Percentiles rank a stretch among this genome's conserved stretches.
These are phyloP conservation scores for Xylariaceae sp. DNA, from an alignment of 2,329 filamentous ascomycete species.

Conservation along the genomic window DNA sequence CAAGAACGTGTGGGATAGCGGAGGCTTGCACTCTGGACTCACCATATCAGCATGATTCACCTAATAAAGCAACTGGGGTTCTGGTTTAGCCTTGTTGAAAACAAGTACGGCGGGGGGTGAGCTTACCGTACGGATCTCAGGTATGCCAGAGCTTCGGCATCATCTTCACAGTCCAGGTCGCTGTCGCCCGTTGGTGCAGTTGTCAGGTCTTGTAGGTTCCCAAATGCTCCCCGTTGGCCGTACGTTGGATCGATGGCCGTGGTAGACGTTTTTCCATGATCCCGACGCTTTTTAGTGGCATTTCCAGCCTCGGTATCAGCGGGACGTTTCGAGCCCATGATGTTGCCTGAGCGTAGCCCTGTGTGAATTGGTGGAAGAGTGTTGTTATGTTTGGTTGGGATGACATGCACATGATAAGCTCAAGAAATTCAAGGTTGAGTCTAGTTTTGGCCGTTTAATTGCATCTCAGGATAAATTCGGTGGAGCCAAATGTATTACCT, in stretches of 20 bases:
- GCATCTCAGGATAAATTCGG: neutral
- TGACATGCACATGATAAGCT: neutral
- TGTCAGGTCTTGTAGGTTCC: slow-evolving; percentile 51
- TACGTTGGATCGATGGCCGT: slow-evolving; percentile 51
- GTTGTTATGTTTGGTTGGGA: neutral
- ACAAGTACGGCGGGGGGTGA: slow-evolving; percentile 1
- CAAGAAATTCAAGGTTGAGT: neutral
- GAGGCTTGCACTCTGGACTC: slow-evolving; percentile 73
- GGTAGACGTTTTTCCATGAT: slow-evolving; percentile 9
- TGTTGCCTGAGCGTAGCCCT: slow-evolving; percentile 26
- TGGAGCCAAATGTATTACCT: neutral
- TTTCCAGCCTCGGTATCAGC: slow-evolving; percentile 25
- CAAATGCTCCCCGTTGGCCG: slow-evolving; percentile 62
- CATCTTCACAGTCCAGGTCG: slow-evolving; percentile 58
- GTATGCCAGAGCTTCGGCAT: slow-evolving; percentile 60
- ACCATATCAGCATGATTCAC: slow-evolving; percentile 51
- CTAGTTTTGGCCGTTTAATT: neutral
- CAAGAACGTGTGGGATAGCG: slow-evolving; percentile 70
- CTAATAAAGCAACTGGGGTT: slow-evolving; percentile 17
- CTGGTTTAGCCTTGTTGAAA: slow-evolving; percentile 28
- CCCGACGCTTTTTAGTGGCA: slow-evolving; percentile 27
- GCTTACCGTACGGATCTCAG: slow-evolving; percentile 62
- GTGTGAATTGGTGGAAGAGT: slow-evolving; percentile 2
- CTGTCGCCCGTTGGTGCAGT: slow-evolving; percentile 41
- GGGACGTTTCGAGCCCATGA: slow-evolving; percentile 30